Conservation (phyloP, 768 basidiomycete genomes). For the Leccinum longicurvipes region DNA sequence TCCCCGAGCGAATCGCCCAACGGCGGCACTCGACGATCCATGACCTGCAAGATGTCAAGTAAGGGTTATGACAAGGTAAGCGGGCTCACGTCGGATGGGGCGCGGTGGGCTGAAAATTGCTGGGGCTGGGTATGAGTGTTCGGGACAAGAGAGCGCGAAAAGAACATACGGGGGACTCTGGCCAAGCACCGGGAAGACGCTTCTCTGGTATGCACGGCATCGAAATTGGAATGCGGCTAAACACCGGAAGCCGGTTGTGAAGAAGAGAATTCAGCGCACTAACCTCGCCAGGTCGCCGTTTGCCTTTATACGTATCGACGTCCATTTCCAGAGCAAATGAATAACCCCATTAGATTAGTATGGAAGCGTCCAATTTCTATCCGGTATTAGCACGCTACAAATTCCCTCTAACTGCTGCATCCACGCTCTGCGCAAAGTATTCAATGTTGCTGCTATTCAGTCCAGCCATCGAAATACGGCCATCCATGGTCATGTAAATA, state of each 20-base stretch:
- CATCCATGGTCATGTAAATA: conserved; percentile 92
- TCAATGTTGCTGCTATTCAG: conserved; percentile 80
- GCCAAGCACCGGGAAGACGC: conserved; percentile 24
- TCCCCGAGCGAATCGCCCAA: conserved; percentile 14
- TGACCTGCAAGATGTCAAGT: conserved; percentile 7
- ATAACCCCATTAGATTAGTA: conserved; percentile 21
- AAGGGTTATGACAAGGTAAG: conserved; percentile 1
- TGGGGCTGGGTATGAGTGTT: not conserved
- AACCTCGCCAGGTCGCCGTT: conserved; percentile 10
- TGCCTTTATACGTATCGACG: conserved; percentile 18
- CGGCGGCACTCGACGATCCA: conserved; percentile 10
- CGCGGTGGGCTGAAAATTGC: not conserved
- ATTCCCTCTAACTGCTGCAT: conserved; percentile 75
- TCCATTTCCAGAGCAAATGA: conserved; percentile 15
- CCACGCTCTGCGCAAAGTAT: conserved; percentile 86
- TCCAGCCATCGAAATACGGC: conserved; percentile 93
- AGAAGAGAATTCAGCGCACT: conserved; percentile 6
- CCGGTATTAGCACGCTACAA: conserved; percentile 44
- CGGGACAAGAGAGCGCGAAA: not conserved
- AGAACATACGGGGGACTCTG: conserved; percentile 20
- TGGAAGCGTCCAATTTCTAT: conserved; percentile 24
- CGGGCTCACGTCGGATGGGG: conserved; percentile 5
- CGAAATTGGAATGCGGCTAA: conserved; percentile 16
- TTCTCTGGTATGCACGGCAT: conserved; percentile 20
- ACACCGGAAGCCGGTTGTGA: not conserved